Evolutionary conservation across 805 yeast genomes (phyloP).

Genomic region (Debaryomyces castellii): DNA sequence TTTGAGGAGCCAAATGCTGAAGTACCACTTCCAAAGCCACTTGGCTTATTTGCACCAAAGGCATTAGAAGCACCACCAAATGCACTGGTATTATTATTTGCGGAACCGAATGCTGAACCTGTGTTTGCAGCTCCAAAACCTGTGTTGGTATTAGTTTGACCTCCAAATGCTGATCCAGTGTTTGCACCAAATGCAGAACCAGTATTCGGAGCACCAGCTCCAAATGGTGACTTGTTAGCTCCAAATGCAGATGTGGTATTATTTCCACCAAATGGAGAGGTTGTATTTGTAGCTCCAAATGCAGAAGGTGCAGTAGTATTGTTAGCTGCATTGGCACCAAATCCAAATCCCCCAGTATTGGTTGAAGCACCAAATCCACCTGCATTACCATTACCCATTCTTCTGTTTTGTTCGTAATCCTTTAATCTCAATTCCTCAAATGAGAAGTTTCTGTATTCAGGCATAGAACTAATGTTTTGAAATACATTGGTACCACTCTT

Average conservation of each 20-base stretch:
- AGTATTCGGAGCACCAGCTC: slow-evolving; percentile 15
- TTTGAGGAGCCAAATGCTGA: slow-evolving; percentile 34
- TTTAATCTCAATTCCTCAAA: slow-evolving; percentile 86
- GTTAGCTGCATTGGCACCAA: slow-evolving; percentile 13
- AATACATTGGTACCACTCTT: slow-evolving; percentile 52
- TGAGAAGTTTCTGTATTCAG: slow-evolving; percentile 79
- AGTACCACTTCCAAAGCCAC: slow-evolving; percentile 38
- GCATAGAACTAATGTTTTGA: slow-evolving; percentile 84
- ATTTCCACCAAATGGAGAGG: slow-evolving; percentile 22
- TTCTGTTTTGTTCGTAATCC: slow-evolving; percentile 78
- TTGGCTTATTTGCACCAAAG: slow-evolving; percentile 30
- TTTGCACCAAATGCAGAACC: slow-evolving; percentile 37
- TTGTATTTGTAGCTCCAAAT: slow-evolving; percentile 19
- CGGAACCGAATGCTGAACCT: slow-evolving; percentile 19
- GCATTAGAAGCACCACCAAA: slow-evolving; percentile 17
- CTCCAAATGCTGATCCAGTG: slow-evolving; percentile 30
- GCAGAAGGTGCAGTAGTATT: slow-evolving; percentile 12
- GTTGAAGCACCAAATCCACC: slow-evolving; percentile 33
- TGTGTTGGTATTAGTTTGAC: slow-evolving; percentile 23
- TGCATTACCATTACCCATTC: slow-evolving; percentile 47
- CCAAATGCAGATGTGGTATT: slow-evolving; percentile 23
- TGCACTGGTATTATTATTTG: slow-evolving; percentile 18
- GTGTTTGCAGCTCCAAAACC: slow-evolving; percentile 7
- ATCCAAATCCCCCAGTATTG: slow-evolving; percentile 20
- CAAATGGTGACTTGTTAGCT: slow-evolving; percentile 22